Percentiles rank a stretch among this genome's conserved stretches.
These are phyloP conservation scores for Tolypocladium ovalisporum DNA, from an alignment of 2,329 filamentous ascomycete species.

Conservation along the genomic window DNA sequence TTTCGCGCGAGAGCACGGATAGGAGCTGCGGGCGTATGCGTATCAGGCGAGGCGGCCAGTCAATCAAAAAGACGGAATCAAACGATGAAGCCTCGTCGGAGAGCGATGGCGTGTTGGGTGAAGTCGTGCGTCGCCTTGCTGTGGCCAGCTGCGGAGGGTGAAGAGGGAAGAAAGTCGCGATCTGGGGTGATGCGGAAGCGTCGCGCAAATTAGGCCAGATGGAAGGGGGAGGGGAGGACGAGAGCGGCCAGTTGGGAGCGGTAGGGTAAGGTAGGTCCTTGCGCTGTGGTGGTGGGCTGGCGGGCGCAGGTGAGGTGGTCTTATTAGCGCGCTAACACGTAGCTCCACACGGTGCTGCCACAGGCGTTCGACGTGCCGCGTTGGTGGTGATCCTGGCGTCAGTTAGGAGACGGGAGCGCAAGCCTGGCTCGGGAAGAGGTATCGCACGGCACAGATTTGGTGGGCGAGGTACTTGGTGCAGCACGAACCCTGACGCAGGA, in stretches of 20 bases:
- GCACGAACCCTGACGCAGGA: neutral
- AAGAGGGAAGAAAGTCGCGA: slow-evolving; percentile 3
- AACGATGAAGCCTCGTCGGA: neutral
- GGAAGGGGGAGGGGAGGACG: neutral
- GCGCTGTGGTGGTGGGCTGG: neutral
- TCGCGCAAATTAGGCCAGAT: slow-evolving; percentile 2
- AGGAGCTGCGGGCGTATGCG: neutral
- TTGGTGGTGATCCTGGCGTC: neutral
- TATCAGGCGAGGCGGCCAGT: slow-evolving; percentile 1
- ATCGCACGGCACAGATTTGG: neutral
- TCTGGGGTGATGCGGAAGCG: slow-evolving; percentile 2
- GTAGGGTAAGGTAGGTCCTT: too few species aligned
- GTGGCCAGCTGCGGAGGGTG: slow-evolving; percentile 4
- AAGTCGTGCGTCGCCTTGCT: slow-evolving; percentile 4
- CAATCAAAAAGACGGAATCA: neutral
- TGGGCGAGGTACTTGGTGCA: neutral
- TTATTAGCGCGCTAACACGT: neutral
- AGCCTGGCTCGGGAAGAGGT: neutral
- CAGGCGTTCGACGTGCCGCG: neutral
- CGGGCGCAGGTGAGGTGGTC: neutral
- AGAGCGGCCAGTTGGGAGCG: neutral
- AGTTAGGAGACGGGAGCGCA: neutral
- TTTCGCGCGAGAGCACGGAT: neutral
- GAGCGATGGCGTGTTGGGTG: slow-evolving; percentile 1
- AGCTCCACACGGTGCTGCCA: neutral